Conservation (phyloP, 345 rosid genomes). For the Microcos paniculata region DNA sequence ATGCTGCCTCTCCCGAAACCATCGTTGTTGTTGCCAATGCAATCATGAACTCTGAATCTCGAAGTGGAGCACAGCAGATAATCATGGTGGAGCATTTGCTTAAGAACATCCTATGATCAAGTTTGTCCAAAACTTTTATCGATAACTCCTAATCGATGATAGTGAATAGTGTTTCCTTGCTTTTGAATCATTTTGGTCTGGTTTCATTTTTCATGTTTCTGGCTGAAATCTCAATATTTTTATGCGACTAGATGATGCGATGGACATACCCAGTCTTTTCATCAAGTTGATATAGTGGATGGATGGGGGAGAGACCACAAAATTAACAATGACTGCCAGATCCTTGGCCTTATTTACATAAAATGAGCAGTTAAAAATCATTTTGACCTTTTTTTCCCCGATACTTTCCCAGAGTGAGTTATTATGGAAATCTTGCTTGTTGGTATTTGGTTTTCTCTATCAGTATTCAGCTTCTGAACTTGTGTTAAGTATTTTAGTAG, state of each 20-base stretch:
- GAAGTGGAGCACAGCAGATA: slow-evolving; percentile 66
- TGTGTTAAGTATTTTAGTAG: background rate
- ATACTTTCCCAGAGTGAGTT: background rate
- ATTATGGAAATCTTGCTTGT: background rate
- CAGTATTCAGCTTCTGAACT: background rate
- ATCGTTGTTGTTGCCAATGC: slow-evolving; percentile 61
- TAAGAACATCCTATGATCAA: slow-evolving; percentile 47
- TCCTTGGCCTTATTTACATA: background rate
- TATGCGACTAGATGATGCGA: background rate
- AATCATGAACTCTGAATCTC: slow-evolving; percentile 65
- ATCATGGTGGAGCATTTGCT: slow-evolving; percentile 76
- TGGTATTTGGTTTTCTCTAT: background rate
- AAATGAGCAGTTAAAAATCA: background rate
- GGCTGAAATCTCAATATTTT: background rate
- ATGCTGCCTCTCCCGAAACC: slow-evolving; percentile 58
- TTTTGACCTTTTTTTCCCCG: background rate
- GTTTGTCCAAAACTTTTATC: background rate
- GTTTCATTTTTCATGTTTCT: background rate
- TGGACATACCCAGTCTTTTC: background rate
- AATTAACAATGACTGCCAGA: background rate
- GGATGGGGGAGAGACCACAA: background rate
- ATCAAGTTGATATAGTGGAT: background rate
- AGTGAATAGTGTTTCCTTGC: background rate
- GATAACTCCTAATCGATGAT: background rate
- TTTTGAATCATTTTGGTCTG: background rate